Evolutionary conservation across 1,139 yeast genomes (phyloP).

Genomic region (Kazachstania sp.): DNA sequence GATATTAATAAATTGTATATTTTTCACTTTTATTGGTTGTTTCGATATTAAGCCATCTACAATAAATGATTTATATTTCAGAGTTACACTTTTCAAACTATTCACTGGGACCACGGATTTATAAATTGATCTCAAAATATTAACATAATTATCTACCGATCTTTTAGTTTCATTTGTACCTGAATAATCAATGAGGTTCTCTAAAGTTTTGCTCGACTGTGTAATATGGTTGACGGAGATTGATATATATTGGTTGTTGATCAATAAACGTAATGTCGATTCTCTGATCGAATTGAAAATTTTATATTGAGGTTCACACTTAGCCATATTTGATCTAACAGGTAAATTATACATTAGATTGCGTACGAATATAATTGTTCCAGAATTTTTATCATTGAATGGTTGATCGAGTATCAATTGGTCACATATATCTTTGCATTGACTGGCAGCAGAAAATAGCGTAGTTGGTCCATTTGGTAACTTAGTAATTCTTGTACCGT

Average conservation of each 20-base stretch:
- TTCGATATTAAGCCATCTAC: slow-evolving; percentile 31
- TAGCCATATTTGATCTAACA: slow-evolving; percentile 40
- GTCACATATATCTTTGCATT: not conserved
- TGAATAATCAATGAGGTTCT: not conserved
- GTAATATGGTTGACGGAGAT: not conserved
- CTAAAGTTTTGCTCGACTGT: not conserved
- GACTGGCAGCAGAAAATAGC: not conserved
- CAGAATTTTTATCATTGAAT: slow-evolving; percentile 27
- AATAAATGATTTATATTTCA: slow-evolving; percentile 23
- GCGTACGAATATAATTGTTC: slow-evolving; percentile 44
- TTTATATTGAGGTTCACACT: slow-evolving; percentile 19
- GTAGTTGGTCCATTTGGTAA: slow-evolving; percentile 11
- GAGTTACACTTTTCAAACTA: slow-evolving; percentile 16
- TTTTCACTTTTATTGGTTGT: slow-evolving; percentile 31
- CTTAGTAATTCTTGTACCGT: slow-evolving; percentile 19
- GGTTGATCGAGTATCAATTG: slow-evolving; percentile 1
- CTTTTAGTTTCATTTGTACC: not conserved
- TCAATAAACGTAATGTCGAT: slow-evolving; percentile 32
- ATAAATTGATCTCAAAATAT: slow-evolving; percentile 12
- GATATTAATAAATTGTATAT: slow-evolving; percentile 41
- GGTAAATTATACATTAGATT: slow-evolving; percentile 50
- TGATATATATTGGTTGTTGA: slow-evolving; percentile 28
- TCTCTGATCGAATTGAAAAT: slow-evolving; percentile 33
- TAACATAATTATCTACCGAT: slow-evolving; percentile 8
- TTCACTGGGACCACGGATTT: slow-evolving; percentile 14